Conservation (phyloP, 768 basidiomycete genomes). For the Phlegmacium glaucopus region DNA sequence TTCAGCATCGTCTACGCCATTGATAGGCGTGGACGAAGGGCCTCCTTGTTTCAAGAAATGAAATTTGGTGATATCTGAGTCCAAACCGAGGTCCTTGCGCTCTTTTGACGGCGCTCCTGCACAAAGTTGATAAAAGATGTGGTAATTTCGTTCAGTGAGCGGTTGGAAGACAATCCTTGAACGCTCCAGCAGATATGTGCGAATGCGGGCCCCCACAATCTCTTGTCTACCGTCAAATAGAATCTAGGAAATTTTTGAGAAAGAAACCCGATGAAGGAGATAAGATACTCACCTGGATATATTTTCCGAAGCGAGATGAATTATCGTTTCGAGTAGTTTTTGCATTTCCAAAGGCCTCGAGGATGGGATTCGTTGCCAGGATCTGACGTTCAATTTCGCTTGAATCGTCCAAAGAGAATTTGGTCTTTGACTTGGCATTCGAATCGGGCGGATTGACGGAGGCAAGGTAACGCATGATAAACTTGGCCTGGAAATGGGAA, state of each 20-base stretch:
- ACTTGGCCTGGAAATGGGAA: constrained; percentile 67
- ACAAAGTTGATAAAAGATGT: constrained; percentile 99
- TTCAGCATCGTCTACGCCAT: constrained; percentile 92
- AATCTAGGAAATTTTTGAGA: constrained; percentile 54
- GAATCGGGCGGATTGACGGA: constrained; percentile 87
- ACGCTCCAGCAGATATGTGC: constrained; percentile 96
- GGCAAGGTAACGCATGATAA: constrained; percentile 98
- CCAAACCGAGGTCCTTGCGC: constrained; percentile 90
- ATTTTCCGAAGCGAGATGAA: constrained; percentile 98
- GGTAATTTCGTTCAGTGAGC: constrained; percentile 95
- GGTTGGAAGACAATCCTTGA: constrained; percentile 98
- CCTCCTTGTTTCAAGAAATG: constrained; percentile 94
- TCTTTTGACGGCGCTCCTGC: constrained; percentile 95
- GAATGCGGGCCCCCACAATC: constrained; percentile 97
- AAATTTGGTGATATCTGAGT: constrained; percentile 83
- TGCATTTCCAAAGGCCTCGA: constrained; percentile 98
- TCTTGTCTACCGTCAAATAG: constrained; percentile 94
- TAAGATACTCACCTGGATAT: constrained; percentile 78
- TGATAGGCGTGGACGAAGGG: constrained; percentile 78
- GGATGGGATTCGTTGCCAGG: constrained; percentile 97
- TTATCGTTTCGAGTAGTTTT: constrained; percentile 99
- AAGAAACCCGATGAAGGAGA: constrained; percentile 2
- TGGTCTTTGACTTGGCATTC: constrained; percentile 59
- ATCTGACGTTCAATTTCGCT: constrained; percentile 98
- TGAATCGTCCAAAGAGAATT: constrained; percentile 76